These are phyloP conservation scores for Metarhizium guizhouense DNA, from an alignment of 2,329 filamentous ascomycete genomes.

Conservation along the genomic window DNA sequence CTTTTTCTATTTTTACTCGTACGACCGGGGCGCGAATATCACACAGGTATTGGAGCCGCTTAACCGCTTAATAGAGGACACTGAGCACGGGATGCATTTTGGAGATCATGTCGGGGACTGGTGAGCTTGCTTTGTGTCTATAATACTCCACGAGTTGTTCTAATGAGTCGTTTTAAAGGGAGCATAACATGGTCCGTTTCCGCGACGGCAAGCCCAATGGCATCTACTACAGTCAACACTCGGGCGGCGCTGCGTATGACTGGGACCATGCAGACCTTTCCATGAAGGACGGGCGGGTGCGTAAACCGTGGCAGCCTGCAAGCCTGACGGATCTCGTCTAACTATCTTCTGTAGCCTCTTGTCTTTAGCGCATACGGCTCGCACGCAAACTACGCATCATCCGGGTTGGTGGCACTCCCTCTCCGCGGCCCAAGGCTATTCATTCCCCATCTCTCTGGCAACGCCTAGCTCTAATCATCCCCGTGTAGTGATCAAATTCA, in stretches of 20 bases:
- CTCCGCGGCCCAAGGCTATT: not conserved
- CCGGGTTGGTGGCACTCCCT: slow-evolving; percentile 13
- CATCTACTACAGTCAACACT: slow-evolving; percentile 21
- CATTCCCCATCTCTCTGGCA: not conserved
- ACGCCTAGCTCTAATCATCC: not conserved
- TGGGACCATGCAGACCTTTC: slow-evolving; percentile 15
- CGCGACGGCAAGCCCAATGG: slow-evolving; percentile 14
- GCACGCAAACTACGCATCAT: slow-evolving; percentile 19
- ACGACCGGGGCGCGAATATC: slow-evolving; percentile 18
- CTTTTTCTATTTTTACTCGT: slow-evolving; percentile 25
- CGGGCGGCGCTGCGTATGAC: slow-evolving; percentile 13
- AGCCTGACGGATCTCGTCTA: not conserved
- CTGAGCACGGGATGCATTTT: slow-evolving; percentile 12
- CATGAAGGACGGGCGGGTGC: slow-evolving; percentile 14
- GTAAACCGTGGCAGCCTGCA: slow-evolving; percentile 1
- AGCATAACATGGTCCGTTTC: slow-evolving; percentile 24
- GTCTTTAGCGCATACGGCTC: slow-evolving; percentile 22
- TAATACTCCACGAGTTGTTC: not conserved
- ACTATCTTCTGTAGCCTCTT: slow-evolving; percentile 12
- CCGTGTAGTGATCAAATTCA: slow-evolving; percentile 17
- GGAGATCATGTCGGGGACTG: slow-evolving; percentile 19
- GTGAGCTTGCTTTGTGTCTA: slow-evolving; percentile 4
- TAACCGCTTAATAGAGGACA: slow-evolving; percentile 11
- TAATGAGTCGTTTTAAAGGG: slow-evolving; percentile 11
- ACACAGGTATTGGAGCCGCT: slow-evolving; percentile 19